These are phyloP conservation scores for Tremellales sp. DNA, from an alignment of 1,284 basidiomycete genomes.

Conservation along the genomic window DNA sequence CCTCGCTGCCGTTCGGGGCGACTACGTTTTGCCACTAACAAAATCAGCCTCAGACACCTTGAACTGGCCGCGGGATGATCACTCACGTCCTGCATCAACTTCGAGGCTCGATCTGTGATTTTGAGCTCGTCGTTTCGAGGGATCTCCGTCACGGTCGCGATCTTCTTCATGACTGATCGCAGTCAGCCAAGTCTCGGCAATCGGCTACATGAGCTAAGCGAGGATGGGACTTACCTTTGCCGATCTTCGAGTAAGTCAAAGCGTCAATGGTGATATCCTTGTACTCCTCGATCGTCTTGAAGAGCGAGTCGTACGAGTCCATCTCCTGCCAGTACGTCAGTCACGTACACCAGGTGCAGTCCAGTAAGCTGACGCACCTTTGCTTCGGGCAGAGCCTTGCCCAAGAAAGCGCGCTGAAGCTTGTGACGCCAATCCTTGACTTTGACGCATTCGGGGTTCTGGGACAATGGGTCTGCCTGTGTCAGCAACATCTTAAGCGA, in stretches of 20 bases:
- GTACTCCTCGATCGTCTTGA: conserved; percentile 78
- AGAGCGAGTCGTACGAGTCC: conserved; percentile 68
- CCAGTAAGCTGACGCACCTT: conserved; percentile 21
- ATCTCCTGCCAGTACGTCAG: conserved; percentile 70
- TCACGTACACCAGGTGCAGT: not conserved
- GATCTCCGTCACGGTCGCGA: conserved; percentile 65
- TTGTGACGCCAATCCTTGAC: conserved; percentile 86
- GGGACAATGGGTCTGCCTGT: conserved; percentile 47
- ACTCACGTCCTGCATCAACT: conserved; percentile 50
- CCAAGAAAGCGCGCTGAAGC: conserved; percentile 82
- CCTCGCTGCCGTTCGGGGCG: conserved; percentile 19
- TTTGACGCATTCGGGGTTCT: conserved; percentile 67
- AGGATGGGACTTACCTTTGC: conserved; percentile 56
- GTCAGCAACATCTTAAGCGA: conserved; percentile 3
- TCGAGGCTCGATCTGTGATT: conserved; percentile 67
- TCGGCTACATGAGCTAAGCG: not conserved
- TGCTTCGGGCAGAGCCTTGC: conserved; percentile 50
- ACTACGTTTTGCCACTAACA: conserved; percentile 29
- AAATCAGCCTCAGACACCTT: not conserved
- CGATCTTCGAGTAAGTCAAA: conserved; percentile 90
- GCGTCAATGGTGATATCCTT: conserved; percentile 79
- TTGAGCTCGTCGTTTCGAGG: conserved; percentile 81
- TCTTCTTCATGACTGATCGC: conserved; percentile 84
- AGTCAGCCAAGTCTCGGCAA: conserved; percentile 6
- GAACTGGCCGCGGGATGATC: not conserved